Base-by-base conservation (phyloP, 2,329 filamentous ascomycete genomes). In the Aureobasidium sp. region DNA sequence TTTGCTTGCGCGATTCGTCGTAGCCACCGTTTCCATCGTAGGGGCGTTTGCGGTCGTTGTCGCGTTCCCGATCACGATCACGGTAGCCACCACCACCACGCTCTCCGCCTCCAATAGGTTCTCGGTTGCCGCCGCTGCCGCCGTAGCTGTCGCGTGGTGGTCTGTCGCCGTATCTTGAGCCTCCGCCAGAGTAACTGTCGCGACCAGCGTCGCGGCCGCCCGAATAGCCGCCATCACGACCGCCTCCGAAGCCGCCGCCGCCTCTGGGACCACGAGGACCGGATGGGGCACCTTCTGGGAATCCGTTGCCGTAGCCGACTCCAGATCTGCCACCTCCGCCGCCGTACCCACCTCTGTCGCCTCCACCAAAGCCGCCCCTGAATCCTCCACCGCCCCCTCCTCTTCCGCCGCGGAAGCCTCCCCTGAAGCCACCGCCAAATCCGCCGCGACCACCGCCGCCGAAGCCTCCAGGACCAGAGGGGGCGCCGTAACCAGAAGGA, bases 11-110 rank as follows among this genome's bases (percentile, higher is more conserved):
- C 54, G 79, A 78, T 74, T 96, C 92, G 70, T 96, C 90, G 75
- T 92, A 87, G 65, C 84, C 82, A 71, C 69, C 62, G 8, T 58
- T 42, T 86, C 87, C 88, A 57, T 95, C 91, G 74, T 88, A 90
- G 57, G 73, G 74, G 69, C 80, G 73, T 73, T 82, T 80, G 47
- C 80, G 73, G 61, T 80, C 81, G 65, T 83, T 79, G 65, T 77
- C 74, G 61, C 74, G 67, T 50, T 78, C 76, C 62, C 75, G 73
- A 63, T 79, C 78, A 51, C 76, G 67, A 65, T 72, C 84, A 68
- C 85, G 84, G 60, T 81, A 75, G 64, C 78, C 76, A 67, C 68
- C 63, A 37, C 68, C 68, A 17, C 49, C 47, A 37, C 47, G 47
- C 4, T 50, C 47, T 23, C 47, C 47, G 13, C 81, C 77, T 64